Evolutionary conservation across 177 flowering plant species (phyloP).

Genomic region (Tripterygium wilfordii): DNA sequence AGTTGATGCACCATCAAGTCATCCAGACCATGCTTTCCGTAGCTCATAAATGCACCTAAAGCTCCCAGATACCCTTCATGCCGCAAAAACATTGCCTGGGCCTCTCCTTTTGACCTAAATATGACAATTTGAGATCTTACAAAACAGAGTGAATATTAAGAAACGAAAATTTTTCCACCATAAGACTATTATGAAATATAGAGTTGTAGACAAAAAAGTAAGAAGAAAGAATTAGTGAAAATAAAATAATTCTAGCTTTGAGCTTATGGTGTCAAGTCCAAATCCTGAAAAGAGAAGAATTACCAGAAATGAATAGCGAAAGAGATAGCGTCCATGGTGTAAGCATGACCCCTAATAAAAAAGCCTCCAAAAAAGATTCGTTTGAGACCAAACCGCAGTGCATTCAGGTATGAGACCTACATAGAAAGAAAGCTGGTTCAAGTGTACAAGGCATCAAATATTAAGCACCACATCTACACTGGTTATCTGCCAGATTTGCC

Average conservation of each 20-base stretch:
- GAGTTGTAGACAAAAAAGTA: not conserved
- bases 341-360: conserved; percentile 95
- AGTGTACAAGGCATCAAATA: not conserved
- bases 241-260: not conserved
- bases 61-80: conserved; percentile 99
- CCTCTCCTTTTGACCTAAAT: conserved; percentile 85
- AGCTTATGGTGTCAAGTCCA: no score
- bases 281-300: conserved; percentile 6
- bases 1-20: conserved; percentile 94
- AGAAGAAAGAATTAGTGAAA: not conserved
- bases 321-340: conserved; percentile 96
- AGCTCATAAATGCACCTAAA: conserved; percentile 98
- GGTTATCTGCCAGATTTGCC: no score
- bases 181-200: no score
- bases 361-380: conserved; percentile 97
- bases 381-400: conserved; percentile 89
- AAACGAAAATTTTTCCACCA: no score
- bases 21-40: conserved; percentile 97
- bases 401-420: conserved; percentile 85
- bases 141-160: not conserved
- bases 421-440: conserved; percentile 5
- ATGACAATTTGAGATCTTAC: conserved; percentile 1
- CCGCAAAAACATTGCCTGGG: conserved; percentile 92
- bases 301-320: conserved; percentile 96
- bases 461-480: not conserved